Evolutionary conservation across 1,284 basidiomycete genomes (phyloP).

Genomic region (Leccinum griseonigrum): DNA sequence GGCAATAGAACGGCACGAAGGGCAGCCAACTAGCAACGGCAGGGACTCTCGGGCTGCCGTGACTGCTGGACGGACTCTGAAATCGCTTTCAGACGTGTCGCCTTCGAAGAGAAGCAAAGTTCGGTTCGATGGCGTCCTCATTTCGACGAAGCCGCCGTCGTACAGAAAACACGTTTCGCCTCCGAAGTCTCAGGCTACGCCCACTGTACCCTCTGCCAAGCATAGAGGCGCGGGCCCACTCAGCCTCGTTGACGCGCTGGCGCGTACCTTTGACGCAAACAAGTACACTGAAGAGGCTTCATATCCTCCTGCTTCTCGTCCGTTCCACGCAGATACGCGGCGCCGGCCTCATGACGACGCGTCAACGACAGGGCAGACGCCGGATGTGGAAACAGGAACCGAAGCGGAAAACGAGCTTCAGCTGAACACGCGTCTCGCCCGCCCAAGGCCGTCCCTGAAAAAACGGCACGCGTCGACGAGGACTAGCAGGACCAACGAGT

Average conservation of each 20-base stretch:
- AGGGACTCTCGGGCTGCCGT: not conserved
- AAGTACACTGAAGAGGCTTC: slow-evolving; percentile 5
- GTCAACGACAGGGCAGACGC: slow-evolving; percentile 7
- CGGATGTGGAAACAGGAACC: slow-evolving; percentile 19
- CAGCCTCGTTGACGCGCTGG: slow-evolving; percentile 27
- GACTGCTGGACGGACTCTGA: not conserved
- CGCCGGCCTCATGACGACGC: not conserved
- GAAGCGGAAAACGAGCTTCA: slow-evolving; percentile 20
- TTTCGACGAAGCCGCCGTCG: slow-evolving; percentile 9
- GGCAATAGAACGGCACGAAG: not conserved
- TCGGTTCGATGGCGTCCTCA: slow-evolving; percentile 24
- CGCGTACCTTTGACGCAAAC: slow-evolving; percentile 29
- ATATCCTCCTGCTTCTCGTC: not conserved
- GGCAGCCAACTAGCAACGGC: not conserved
- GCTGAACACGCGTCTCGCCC: slow-evolving; percentile 18
- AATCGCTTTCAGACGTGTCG: not conserved
- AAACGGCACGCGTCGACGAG: not conserved
- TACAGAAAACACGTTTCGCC: not conserved
- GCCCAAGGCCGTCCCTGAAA: not conserved
- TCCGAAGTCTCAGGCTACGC: not conserved
- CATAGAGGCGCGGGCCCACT: not conserved
- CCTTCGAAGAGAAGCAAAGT: slow-evolving; percentile 13
- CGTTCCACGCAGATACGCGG: not conserved
- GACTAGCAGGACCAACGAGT: not conserved
- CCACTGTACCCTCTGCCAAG: not conserved